phyloP scores from a whole-genome alignment of 192 early-diverging fungal species.

The Coemansia javaensis region DNA sequence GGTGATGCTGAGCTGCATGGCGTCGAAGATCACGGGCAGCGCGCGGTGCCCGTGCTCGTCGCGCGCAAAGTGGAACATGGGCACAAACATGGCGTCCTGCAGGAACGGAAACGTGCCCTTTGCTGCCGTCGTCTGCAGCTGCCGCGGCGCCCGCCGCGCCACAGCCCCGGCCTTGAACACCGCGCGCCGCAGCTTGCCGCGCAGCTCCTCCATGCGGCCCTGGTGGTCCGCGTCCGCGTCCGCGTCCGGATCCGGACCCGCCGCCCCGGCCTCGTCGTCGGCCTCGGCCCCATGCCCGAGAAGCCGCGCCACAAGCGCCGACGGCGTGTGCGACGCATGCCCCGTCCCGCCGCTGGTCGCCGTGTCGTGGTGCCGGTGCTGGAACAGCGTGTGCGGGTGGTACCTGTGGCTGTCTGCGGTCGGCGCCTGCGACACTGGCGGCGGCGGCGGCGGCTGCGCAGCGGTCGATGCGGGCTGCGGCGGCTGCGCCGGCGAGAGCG shows the following conservation, averaged over 20 bases:
- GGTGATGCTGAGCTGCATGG: conserved; percentile 37
- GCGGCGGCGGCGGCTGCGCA: neutral
- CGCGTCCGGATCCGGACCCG: conserved; percentile 6
- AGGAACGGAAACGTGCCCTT: conserved; percentile 49
- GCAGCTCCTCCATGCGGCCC: conserved; percentile 13
- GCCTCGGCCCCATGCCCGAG: neutral
- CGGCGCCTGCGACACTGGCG: no score
- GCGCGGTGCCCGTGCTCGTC: conserved; percentile 48
- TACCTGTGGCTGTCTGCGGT: neutral
- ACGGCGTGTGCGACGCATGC: neutral
- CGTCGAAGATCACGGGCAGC: conserved; percentile 52
- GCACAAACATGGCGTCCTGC: conserved; percentile 51
- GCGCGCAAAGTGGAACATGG: conserved; percentile 51
- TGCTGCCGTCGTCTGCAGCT: conserved; percentile 32
- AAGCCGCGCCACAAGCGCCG: conserved; percentile 2
- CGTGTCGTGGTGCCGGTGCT: neutral
- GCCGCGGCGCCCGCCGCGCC: conserved; percentile 29
- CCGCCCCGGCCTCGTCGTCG: neutral
- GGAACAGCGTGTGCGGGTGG: neutral
- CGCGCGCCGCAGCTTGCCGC: conserved; percentile 38
- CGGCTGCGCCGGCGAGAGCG: conserved; percentile 23
- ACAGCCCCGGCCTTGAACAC: conserved; percentile 47
- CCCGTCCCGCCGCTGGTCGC: neutral
- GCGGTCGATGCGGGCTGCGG: neutral
- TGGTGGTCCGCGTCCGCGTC: conserved; percentile 13